phyloP scores from a whole-genome alignment of 208 protist genomes.

The Trypanosoma platydactyli region DNA sequence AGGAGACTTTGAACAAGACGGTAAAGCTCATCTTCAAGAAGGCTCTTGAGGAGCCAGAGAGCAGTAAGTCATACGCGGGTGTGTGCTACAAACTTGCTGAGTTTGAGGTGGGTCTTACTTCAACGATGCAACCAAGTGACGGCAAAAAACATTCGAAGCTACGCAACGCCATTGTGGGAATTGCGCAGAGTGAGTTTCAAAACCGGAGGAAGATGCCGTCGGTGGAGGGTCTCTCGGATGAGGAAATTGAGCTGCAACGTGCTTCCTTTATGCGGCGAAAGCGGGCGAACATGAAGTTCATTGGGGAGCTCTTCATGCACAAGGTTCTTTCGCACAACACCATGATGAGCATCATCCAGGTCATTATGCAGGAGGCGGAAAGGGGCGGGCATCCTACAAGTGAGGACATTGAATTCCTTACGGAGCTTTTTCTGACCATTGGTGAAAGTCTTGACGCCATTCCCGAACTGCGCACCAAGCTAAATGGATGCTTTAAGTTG shows the following conservation, averaged over 20 bases:
- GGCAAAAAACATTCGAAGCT: conserved; percentile 61
- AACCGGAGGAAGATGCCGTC: conserved; percentile 31
- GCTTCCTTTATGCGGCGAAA: conserved; percentile 81
- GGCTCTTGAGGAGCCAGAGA: conserved; percentile 84
- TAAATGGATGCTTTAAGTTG: conserved; percentile 62
- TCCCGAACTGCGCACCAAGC: conserved; percentile 36
- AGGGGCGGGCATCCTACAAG: conserved; percentile 47
- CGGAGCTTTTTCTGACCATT: conserved; percentile 70
- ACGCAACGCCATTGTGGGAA: conserved; percentile 64
- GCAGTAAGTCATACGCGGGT: conserved; percentile 76
- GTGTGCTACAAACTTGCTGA: conserved; percentile 77
- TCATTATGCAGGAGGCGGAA: conserved; percentile 49
- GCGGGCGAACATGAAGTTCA: conserved; percentile 87
- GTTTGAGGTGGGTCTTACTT: conserved; percentile 60
- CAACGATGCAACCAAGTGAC: conserved; percentile 7
- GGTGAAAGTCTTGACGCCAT: conserved; percentile 65
- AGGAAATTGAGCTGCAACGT: conserved; percentile 61
- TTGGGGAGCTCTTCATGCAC: conserved; percentile 82
- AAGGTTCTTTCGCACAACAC: conserved; percentile 65
- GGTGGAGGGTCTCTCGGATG: conserved; percentile 40
- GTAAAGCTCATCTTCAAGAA: conserved; percentile 81
- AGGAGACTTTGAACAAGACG: conserved; percentile 56
- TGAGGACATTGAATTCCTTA: conserved; percentile 83
- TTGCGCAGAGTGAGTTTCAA: conserved; percentile 69
- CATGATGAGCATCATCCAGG: conserved; percentile 72